Evolutionary conservation across 768 basidiomycete genomes (phyloP).

Genomic region (Fomitopsis serialis): DNA sequence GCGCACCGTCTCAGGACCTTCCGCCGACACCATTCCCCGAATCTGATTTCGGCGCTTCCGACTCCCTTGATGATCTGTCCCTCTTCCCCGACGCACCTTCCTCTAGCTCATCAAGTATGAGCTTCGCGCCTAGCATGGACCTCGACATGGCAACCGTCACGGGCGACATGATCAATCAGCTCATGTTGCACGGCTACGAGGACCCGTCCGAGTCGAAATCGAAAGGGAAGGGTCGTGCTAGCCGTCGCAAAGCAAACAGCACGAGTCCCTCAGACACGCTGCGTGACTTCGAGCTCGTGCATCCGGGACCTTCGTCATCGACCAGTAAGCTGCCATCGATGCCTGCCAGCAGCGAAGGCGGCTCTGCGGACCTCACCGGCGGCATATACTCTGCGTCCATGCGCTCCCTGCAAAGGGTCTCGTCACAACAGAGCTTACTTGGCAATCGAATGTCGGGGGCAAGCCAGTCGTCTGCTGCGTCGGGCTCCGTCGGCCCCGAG

Average conservation of each 20-base stretch:
- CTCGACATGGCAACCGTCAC: slow-evolving; percentile 7
- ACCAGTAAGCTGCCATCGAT: slow-evolving; percentile 5
- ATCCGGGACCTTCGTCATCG: not conserved
- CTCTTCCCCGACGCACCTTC: slow-evolving; percentile 18
- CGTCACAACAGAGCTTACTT: slow-evolving; percentile 49
- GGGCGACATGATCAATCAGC: slow-evolving; percentile 14
- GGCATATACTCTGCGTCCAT: not conserved
- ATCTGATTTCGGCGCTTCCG: slow-evolving; percentile 4
- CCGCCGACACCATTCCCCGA: slow-evolving; percentile 19
- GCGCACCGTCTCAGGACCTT: slow-evolving; percentile 17
- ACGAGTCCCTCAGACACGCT: slow-evolving; percentile 10
- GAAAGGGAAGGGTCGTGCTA: not conserved
- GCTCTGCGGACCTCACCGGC: not conserved
- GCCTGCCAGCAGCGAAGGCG: not conserved
- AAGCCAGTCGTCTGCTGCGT: slow-evolving; percentile 24
- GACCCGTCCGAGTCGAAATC: not conserved
- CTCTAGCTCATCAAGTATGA: slow-evolving; percentile 21
- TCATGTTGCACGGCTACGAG: slow-evolving; percentile 14
- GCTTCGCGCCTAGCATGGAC: slow-evolving; percentile 20
- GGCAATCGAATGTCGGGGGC: slow-evolving; percentile 21
- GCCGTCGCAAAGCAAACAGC: not conserved
- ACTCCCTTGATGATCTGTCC: slow-evolving; percentile 13
- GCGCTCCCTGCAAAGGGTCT: slow-evolving; percentile 13
- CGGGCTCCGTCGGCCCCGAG: slow-evolving; percentile 11
- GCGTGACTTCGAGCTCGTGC: not conserved